Base-by-base conservation (phyloP, 2,329 filamentous ascomycete species). In the Claviceps sp. region DNA sequence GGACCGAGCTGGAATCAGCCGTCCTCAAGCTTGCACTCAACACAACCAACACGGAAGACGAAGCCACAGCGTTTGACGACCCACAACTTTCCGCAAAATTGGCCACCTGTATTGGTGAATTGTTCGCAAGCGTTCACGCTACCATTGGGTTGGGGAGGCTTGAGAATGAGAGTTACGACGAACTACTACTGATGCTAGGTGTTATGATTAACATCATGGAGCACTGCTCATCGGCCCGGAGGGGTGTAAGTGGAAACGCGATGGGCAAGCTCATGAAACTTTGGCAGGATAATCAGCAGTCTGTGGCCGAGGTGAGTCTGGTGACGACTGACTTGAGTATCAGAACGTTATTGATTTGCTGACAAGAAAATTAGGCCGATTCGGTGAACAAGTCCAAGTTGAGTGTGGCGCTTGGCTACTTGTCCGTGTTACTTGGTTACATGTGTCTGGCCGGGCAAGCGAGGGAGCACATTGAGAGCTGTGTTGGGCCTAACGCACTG, bases 161-260 rank as follows among this genome's bases (percentile, higher is more conserved):
- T 50, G 64, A 72, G 11, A 66, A 70, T 2, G 70, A 71, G 22
- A 67, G 74, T 1, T 69, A 90, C 50, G 85, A 95, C 57, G 77
- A 80, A 47, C 74, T 95, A 14, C 78, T 95, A 47, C 74, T 96
- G 43, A 78, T 86, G 50, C 71, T 95, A 40, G 90, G 88, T 0
- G 80, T 88, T 22, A 78, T 91, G 67, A 95, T 95, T 65, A 96
- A 96, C 61, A 78, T 96, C 51, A 79, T 87, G 8, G 89, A 95
- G 64, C 83, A 88, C 62, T 88, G 82, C 60, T 72, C 80, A 16
- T 65, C 73, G 22, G 83, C 85, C 13, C 74, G 83, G 50, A 64
- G 68, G 17, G 64, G 63, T 5, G 54, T 69, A 3, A 58, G 60
- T 0, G 57, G 55, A 9, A 56, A 56, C 60, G 71, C 79, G 7